Evolutionary conservation across 305 asterid genomes (phyloP).

Genomic region (Fraxinus velutina): DNA sequence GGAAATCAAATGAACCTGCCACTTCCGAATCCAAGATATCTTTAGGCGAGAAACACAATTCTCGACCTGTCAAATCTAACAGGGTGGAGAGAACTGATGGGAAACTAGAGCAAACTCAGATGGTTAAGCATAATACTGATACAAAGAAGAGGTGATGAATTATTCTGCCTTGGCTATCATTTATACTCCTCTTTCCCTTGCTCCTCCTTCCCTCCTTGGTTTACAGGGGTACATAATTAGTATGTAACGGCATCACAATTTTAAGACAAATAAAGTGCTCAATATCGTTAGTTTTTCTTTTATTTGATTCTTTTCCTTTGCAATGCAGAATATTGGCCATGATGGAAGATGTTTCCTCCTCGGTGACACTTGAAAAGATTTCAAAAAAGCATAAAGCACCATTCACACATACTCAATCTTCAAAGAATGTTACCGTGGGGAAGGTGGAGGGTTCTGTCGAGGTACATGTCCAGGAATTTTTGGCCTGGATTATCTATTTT

Average conservation of each 20-base stretch:
- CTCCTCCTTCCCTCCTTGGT: not conserved
- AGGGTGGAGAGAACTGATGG: slow-evolving; percentile 16
- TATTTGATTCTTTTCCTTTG: slow-evolving; percentile 15
- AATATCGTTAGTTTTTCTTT: not conserved
- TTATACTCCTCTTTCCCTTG: not conserved
- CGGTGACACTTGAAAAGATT: slow-evolving; percentile 44
- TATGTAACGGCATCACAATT: not conserved
- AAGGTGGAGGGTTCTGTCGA: slow-evolving; percentile 64
- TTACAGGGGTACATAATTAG: not conserved
- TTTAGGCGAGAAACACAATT: slow-evolving; percentile 38
- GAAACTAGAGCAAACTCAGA: slow-evolving; percentile 34
- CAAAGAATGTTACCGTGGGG: slow-evolving; percentile 61
- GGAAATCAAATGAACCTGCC: slow-evolving; percentile 28
- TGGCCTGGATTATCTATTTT: slow-evolving; percentile 12
- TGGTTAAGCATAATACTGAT: slow-evolving; percentile 48
- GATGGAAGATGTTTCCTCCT: slow-evolving; percentile 54
- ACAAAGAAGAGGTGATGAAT: slow-evolving; percentile 55
- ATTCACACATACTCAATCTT: slow-evolving; percentile 39
- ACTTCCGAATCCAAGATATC: slow-evolving; percentile 32
- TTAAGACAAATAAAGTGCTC: slow-evolving; percentile 4
- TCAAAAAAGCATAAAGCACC: slow-evolving; percentile 39
- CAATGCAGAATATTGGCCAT: slow-evolving; percentile 51
- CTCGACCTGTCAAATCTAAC: slow-evolving; percentile 33
- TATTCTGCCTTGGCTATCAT: not conserved
- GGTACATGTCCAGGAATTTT: slow-evolving; percentile 41